phyloP scores from a whole-genome alignment of 129 eudicot species.

The Flaveria robusta region DNA sequence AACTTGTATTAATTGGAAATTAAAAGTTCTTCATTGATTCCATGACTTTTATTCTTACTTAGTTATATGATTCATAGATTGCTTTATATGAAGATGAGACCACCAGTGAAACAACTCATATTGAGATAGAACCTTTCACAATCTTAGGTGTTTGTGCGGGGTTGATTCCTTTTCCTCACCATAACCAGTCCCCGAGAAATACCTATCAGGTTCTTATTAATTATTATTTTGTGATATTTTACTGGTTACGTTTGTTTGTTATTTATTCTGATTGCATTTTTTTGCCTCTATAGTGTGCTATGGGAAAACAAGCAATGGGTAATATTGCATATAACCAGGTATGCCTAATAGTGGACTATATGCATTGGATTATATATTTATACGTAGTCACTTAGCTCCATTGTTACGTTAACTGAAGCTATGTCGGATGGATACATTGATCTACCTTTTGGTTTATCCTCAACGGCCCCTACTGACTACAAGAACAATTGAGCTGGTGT shows the following conservation, averaged over 20 bases:
- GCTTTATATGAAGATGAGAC: conserved; percentile 83
- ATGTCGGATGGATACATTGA: conserved; percentile 74
- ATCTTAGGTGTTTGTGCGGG: conserved; percentile 85
- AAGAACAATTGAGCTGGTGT: conserved; percentile 91
- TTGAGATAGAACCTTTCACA: conserved; percentile 98
- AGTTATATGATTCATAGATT: conserved; percentile 46
- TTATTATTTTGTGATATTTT: background rate
- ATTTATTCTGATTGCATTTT: background rate
- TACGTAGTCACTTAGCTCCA: background rate
- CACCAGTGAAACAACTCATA: conserved; percentile 73
- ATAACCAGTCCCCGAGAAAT: conserved; percentile 97
- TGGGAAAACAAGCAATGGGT: conserved; percentile 99
- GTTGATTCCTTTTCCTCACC: conserved; percentile 98
- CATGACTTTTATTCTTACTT: conserved; percentile 15
- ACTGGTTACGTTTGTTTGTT: background rate
- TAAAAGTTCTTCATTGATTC: background rate
- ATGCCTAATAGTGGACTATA: conserved; percentile 5
- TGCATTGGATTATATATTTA: background rate
- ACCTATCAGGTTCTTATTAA: conserved; percentile 77
- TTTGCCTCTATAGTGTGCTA: conserved; percentile 67
- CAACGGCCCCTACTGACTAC: conserved; percentile 92
- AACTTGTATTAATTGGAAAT: background rate
- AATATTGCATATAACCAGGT: conserved; percentile 96
- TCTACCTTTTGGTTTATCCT: conserved; percentile 94
- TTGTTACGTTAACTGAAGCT: conserved; percentile 39